Base-by-base conservation (phyloP, 768 basidiomycete genomes). In the Russula sp. region DNA sequence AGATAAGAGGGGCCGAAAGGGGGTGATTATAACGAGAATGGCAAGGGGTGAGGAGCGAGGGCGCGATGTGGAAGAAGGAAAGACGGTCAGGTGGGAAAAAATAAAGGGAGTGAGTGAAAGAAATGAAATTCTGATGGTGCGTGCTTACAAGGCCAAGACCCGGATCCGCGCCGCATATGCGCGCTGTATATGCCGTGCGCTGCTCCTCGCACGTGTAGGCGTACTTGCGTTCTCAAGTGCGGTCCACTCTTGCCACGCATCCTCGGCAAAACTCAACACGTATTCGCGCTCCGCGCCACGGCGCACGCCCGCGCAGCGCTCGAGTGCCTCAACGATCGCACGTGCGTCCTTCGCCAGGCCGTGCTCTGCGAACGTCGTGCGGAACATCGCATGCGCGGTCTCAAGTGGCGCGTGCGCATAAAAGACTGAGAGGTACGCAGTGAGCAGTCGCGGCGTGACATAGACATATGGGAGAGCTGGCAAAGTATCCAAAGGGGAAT, bases 351-450 rank as follows among this genome's bases (percentile, higher is more conserved):
- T 75, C 48, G 60, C 58, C 1, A 87, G 70, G 0, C 68, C 73
- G 1, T 75, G 64, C 10, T 79, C 70, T 20, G 74, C 70, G 62
- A 81, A 89, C 3, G 86, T 61, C 5, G 70, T 71, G 62, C 77
- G 71, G 71, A 87, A 93, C 8, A 70, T 70, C 8, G 77, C 75
- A 34, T 74, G 73, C 2, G 81, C 75, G 2, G 69, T 69, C 32
- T 81, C 77, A 45, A 94, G 73, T 0, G 73, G 69, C 5, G 78
- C 73, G 65, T 88, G 86, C 2, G 73, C 70, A 67, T 88, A 88
- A 70, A 86, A 81, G 0, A 94, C 87, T 13, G 88, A 83, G 53
- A 97, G 75, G 69, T 91, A 98, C 3, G 93, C 82, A 66, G 88
- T 90, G 65, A 94, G 67, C 7, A 97, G 79, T 1, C 81, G 77